A percentile compares a stretch with the other conserved stretches of the same genome.
Conservation (phyloP, 768 basidiomycete species). For the Exsudoporus frostii region DNA sequence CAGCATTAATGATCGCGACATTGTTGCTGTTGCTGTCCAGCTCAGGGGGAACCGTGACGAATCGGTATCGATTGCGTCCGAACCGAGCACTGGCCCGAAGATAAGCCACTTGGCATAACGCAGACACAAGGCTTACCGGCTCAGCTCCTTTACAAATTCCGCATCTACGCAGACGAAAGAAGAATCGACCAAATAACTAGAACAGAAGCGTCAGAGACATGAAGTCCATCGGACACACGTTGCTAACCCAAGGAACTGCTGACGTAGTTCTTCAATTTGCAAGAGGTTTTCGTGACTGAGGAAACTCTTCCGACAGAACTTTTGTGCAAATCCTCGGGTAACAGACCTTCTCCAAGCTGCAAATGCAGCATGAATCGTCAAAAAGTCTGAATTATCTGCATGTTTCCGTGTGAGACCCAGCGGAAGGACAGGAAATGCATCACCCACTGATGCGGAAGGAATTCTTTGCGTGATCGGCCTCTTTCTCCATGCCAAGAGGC, state of each 20-base stretch:
- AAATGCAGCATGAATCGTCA: constrained; percentile 91
- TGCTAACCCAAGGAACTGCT: constrained; percentile 74
- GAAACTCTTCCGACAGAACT: constrained; percentile 78
- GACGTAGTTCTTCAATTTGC: constrained; percentile 94
- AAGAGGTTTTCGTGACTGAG: constrained; percentile 90
- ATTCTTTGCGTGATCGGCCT: constrained; percentile 80
- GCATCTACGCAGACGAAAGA: constrained; percentile 72
- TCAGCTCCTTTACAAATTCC: constrained; percentile 66
- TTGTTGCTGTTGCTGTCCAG: constrained; percentile 70
- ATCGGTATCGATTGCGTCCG: constrained; percentile 69
- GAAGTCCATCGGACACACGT: constrained; percentile 1
- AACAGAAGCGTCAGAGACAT: background rate
- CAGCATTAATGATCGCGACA: constrained; percentile 67
- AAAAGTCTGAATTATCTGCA: constrained; percentile 89
- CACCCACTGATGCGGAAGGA: constrained; percentile 71
- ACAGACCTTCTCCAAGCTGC: constrained; percentile 76
- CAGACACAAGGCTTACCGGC: constrained; percentile 39
- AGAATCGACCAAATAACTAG: constrained; percentile 85
- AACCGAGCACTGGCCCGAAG: constrained; percentile 60
- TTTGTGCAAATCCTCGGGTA: constrained; percentile 57
- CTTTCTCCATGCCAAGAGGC: constrained; percentile 82
- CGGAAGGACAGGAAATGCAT: background rate
- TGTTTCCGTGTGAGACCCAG: background rate
- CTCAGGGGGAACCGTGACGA: constrained; percentile 69
- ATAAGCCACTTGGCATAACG: constrained; percentile 2